Base-by-base conservation (phyloP, 768 basidiomycete species). In the Cytidiella melzeri region DNA sequence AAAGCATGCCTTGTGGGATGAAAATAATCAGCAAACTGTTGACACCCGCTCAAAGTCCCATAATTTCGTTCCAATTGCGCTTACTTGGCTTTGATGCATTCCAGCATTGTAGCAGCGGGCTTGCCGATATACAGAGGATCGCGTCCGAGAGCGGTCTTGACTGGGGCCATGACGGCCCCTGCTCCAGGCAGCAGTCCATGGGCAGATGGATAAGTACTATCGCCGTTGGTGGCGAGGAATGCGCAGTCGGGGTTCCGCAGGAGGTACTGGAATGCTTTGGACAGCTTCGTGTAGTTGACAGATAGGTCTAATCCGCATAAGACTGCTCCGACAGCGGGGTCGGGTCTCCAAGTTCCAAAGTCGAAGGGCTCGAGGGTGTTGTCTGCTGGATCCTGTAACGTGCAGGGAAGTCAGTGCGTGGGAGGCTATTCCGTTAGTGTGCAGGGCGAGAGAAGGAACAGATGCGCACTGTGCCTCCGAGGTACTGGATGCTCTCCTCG, bases 231-330 rank as follows among this genome's bases (percentile, higher is more conserved):
- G 30, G 81, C 84, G 52, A 99, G 77, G 68, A 98, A 97, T 28
- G 75, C 76, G 59, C 89, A 92, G 19, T 70, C 83, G 18, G 81
- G 76, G 67, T 90, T 85, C n/a, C 81, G 78, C 36, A 78, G 82
- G 44, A 98, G 75, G 67, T 94, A 95, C 60, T 87, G 82, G 68
- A 89, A 91, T 3, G 92, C 96, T 67, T 92, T 95, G 10, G 86
- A 87, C 46, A 91, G 72, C 69, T 99, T 99, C 47, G 87, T 91
- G 71, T 98, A 99, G 68, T 91, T 96, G 63, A 96, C 75, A 57
- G 74, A 72, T 20, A 76, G 77, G 67, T 97, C 95, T 21, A 94
- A 77, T 1, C 95, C 95, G 63, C 92, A 94, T n/a, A 98, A 73
- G 12, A 99, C 95, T 9, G 90, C 94, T n/a, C 77, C 87, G 44